Evolutionary conservation across 768 basidiomycete genomes (phyloP).

Genomic region (Rhizopogon salebrosus): DNA sequence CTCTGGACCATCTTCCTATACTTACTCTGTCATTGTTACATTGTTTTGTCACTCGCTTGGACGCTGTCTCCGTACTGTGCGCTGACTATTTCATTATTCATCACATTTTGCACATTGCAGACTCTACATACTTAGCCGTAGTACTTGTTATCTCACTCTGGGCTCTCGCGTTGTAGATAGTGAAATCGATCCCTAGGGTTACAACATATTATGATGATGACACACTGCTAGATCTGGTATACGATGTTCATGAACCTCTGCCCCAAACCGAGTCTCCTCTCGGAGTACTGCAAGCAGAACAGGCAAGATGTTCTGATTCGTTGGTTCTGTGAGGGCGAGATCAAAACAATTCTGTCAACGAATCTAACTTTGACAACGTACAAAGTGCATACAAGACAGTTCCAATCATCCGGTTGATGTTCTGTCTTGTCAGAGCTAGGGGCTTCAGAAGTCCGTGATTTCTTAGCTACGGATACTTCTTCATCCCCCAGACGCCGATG

Average conservation of each 20-base stretch:
- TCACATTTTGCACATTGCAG: neutral
- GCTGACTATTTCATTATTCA: neutral
- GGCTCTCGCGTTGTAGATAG: neutral
- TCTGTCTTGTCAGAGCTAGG: constrained; percentile 31
- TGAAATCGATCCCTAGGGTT: neutral
- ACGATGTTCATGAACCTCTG: neutral
- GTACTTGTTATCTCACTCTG: neutral
- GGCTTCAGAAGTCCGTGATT: constrained; percentile 10
- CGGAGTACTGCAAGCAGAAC: constrained; percentile 56
- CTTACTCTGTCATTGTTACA: neutral
- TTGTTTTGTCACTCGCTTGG: neutral
- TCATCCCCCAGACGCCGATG: constrained; percentile 14
- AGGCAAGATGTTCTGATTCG: constrained; percentile 47
- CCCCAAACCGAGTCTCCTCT: constrained; percentile 34
- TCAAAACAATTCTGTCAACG: constrained; percentile 3
- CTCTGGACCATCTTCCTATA: neutral
- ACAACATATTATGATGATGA: neutral
- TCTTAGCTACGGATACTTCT: constrained; percentile 14
- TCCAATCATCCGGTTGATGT: constrained; percentile 34
- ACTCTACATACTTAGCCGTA: neutral
- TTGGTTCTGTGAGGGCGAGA: constrained; percentile 38
- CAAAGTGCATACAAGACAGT: constrained; percentile 61
- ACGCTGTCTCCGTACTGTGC: neutral
- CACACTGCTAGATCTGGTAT: neutral
- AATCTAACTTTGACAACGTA: constrained; percentile 28